These are phyloP conservation scores for Cladosporium oxysporum DNA, from an alignment of 2,329 filamentous ascomycete genomes.

Conservation along the genomic window DNA sequence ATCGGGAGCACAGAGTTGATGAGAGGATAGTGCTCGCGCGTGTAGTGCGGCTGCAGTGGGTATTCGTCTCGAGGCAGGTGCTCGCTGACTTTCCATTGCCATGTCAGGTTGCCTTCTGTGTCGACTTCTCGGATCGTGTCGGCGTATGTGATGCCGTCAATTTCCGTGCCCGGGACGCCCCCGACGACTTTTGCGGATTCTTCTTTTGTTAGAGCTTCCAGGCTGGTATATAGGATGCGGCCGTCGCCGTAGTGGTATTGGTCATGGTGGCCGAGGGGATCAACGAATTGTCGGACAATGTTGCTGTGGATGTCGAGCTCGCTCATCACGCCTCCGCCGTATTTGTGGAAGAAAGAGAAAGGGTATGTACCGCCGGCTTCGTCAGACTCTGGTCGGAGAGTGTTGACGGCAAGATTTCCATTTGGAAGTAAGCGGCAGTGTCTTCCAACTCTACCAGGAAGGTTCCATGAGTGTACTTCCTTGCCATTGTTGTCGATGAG, in stretches of 20 bases:
- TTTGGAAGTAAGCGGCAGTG: slow-evolving; percentile 49
- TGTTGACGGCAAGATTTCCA: slow-evolving; percentile 49
- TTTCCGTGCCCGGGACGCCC: slow-evolving; percentile 45
- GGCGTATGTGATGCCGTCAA: slow-evolving; percentile 42
- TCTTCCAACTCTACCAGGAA: slow-evolving; percentile 45
- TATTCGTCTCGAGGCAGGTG: slow-evolving; percentile 43
- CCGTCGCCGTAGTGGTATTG: slow-evolving; percentile 50
- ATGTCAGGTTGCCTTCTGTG: slow-evolving; percentile 42
- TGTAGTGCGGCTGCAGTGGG: slow-evolving; percentile 44
- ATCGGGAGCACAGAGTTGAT: slow-evolving; percentile 48
- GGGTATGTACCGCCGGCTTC: slow-evolving; percentile 34
- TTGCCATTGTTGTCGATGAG: slow-evolving; percentile 45
- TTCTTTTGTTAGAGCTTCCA: slow-evolving; percentile 42
- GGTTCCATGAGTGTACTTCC: slow-evolving; percentile 47
- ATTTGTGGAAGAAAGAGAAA: slow-evolving; percentile 51
- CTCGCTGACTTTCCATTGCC: slow-evolving; percentile 48
- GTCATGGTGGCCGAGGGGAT: slow-evolving; percentile 49
- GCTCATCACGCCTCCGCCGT: slow-evolving; percentile 49
- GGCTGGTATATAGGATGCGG: slow-evolving; percentile 45
- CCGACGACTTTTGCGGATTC: slow-evolving; percentile 43
- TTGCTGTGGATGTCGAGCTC: slow-evolving; percentile 44
- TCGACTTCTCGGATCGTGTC: slow-evolving; percentile 50
- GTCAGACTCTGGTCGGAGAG: slow-evolving; percentile 39
- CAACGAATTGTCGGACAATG: slow-evolving; percentile 43
- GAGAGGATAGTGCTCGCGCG: slow-evolving; percentile 48